These are phyloP conservation scores for Symbiodinium natans DNA, from an alignment of 73 alveolate genomes.

Conservation along the genomic window DNA sequence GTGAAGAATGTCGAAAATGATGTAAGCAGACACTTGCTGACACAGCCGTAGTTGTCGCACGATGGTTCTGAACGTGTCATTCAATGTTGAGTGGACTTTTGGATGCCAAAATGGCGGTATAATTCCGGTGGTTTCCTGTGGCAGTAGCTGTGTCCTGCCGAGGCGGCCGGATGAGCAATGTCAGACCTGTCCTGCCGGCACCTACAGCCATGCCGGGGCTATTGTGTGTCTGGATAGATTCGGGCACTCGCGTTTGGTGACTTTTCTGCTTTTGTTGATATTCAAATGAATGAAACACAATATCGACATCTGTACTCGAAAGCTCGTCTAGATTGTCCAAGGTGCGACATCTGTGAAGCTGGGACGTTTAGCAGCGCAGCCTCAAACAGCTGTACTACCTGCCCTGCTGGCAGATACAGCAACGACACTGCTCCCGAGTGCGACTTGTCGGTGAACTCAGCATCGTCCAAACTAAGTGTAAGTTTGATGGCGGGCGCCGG, in stretches of 20 bases:
- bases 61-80: too few relatives aligned
- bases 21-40: too few relatives aligned
- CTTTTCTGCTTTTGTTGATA: too few relatives aligned
- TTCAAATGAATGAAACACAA: neutral
- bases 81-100: too few relatives aligned
- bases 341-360: slow-evolving; percentile 52
- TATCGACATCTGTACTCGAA: neutral
- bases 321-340: neutral
- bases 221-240: neutral
- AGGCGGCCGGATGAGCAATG: slow-evolving; percentile 46
- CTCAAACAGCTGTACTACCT: slow-evolving; percentile 33
- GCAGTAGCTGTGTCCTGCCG: neutral
- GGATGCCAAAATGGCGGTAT: too few relatives aligned
- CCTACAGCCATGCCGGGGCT: slow-evolving; percentile 65
- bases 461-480: too few relatives aligned
- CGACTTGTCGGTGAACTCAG: too few relatives aligned
- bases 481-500: too few relatives aligned
- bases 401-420: slow-evolving; percentile 45
- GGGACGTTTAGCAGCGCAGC: slow-evolving; percentile 51
- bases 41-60: too few relatives aligned
- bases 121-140: too few relatives aligned
- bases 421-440: slow-evolving; percentile 11
- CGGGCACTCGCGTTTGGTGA: neutral
- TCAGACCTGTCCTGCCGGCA: slow-evolving; percentile 78
- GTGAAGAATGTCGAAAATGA: too few relatives aligned